Percentiles rank a stretch among this genome's conserved stretches.
phyloP scores from a whole-genome alignment of 208 protist species.

The Leishmania mexicana region DNA sequence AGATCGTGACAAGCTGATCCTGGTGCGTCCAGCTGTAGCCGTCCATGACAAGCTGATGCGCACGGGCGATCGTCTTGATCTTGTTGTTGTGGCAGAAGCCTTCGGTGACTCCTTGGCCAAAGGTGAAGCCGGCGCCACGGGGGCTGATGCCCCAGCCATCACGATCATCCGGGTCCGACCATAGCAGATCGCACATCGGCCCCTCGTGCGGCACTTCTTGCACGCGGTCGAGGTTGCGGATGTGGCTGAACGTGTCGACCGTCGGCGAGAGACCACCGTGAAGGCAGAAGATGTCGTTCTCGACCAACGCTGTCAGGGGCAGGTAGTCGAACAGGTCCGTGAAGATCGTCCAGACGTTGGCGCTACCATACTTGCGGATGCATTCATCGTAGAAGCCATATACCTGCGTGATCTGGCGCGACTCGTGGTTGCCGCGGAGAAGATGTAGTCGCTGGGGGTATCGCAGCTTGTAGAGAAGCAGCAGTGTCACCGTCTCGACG shows the following conservation, averaged over 20 bases:
- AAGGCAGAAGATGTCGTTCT: constrained; percentile 97
- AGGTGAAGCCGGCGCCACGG: constrained; percentile 98
- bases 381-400: constrained; percentile 99
- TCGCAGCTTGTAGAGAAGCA: constrained; percentile 95
- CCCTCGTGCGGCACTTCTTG: constrained; percentile 99
- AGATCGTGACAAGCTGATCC: constrained; percentile 98
- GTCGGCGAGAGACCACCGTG: constrained; percentile 96
- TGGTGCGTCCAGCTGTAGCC: constrained; percentile 99
- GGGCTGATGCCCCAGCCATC: constrained; percentile 97
- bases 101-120: constrained; percentile 98
- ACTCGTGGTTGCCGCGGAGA: constrained; percentile 98
- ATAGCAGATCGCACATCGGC: constrained; percentile 99
- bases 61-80: constrained; percentile 95
- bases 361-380: constrained; percentile 97
- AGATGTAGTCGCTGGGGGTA: constrained; percentile 97
- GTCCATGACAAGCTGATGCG: constrained; percentile 98
- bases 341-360: constrained; percentile 97
- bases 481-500: constrained; percentile 93
- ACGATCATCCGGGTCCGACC: constrained; percentile 98
- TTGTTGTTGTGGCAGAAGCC: constrained; percentile 99
- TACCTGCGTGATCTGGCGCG: constrained; percentile 97
- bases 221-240: constrained; percentile 95
- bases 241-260: constrained; percentile 94
- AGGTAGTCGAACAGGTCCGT: constrained; percentile 99
- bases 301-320: constrained; percentile 97